Percentiles rank a stretch among this genome's conserved stretches.
Conservation (phyloP, 306 rosid genomes). For the Hippophae gyantsensis region DNA sequence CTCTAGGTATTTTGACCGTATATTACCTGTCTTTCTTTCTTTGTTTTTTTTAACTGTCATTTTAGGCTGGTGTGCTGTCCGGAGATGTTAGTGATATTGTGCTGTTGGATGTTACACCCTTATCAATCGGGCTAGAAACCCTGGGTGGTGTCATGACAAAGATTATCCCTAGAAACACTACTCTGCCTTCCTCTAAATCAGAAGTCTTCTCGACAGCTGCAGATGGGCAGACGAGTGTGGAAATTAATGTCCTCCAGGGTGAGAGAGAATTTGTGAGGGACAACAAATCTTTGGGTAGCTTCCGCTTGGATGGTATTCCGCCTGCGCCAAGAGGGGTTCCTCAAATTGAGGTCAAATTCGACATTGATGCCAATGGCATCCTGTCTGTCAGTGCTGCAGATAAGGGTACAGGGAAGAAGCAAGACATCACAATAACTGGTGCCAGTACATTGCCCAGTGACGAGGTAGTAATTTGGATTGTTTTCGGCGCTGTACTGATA, state of each 20-base stretch:
- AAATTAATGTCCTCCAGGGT: slow-evolving; percentile 88
- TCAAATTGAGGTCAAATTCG: slow-evolving; percentile 94
- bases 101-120: slow-evolving; percentile 71
- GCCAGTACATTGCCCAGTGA: slow-evolving; percentile 91
- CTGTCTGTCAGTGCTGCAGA: slow-evolving; percentile 82
- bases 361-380: slow-evolving; percentile 88
- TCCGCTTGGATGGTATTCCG: slow-evolving; percentile 90
- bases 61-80: slow-evolving; percentile 82
- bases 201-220: slow-evolving; percentile 97
- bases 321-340: slow-evolving; percentile 98
- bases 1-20: background rate
- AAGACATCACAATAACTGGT: slow-evolving; percentile 92
- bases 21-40: background rate
- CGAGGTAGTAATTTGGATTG: slow-evolving; percentile 43
- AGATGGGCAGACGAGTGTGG: slow-evolving; percentile 93
- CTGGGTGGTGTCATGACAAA: slow-evolving; percentile 95
- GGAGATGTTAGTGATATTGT: slow-evolving; percentile 93
- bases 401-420: slow-evolving; percentile 92
- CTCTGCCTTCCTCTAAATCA: slow-evolving; percentile 90
- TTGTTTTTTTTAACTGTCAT: background rate
- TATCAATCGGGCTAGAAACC: slow-evolving; percentile 82
- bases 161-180: slow-evolving; percentile 89
- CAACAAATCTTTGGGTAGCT: slow-evolving; percentile 93
- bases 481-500: background rate
- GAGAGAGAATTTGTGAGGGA: slow-evolving; percentile 94